Base-by-base conservation (phyloP, 2,329 filamentous ascomycete genomes). In the Xylaria sp. region DNA sequence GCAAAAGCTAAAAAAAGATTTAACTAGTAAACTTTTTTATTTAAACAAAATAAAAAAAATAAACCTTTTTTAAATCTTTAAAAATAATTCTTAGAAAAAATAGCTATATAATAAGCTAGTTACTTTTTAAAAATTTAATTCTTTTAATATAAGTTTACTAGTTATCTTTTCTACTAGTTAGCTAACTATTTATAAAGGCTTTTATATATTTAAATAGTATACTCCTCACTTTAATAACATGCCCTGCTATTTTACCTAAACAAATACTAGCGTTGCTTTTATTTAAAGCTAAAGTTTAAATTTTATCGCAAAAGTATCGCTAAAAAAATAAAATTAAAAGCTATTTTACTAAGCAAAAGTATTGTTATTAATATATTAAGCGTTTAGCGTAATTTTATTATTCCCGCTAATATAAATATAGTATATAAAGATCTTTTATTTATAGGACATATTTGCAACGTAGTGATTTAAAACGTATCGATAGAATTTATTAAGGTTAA, bases 401-500 rank as follows among this genome's bases (percentile, higher is more conserved):
- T n/a, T n/a, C n/a, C n/a, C n/a, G n/a, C n/a, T n/a, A n/a, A n/a
- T n/a, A n/a, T n/a, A n/a, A n/a, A n/a, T n/a, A 37, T 60, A 60
- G 29, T n/a, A 35, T 60, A 51, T 60, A 51, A 25, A 16, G n/a
- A 60, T 5, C 29, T 40, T 50, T 23, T 50, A 40, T 60, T 60
- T 60, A 51, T 23, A 37, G n/a, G 13, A 18, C 10, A 51, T 50
- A 60, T 60, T 51, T 51, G 25, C 27, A 40, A 60, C 16, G 16
- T 60, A 3, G 10, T 60, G 16, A 60, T 60, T 60, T 10, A 23
- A 37, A 60, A 60, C 25, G 9, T n/a, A 16, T 50, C 37, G 37
- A 60, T 51, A 51, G n/a, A 60, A 51, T 60, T 50, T 40, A n/a
- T 60, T 51, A 27, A 60, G 18, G 44, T 60, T 2, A n/a, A 60